These are phyloP conservation scores for Leishmania mexicana DNA, from an alignment of 208 protist species.

Conservation along the genomic window DNA sequence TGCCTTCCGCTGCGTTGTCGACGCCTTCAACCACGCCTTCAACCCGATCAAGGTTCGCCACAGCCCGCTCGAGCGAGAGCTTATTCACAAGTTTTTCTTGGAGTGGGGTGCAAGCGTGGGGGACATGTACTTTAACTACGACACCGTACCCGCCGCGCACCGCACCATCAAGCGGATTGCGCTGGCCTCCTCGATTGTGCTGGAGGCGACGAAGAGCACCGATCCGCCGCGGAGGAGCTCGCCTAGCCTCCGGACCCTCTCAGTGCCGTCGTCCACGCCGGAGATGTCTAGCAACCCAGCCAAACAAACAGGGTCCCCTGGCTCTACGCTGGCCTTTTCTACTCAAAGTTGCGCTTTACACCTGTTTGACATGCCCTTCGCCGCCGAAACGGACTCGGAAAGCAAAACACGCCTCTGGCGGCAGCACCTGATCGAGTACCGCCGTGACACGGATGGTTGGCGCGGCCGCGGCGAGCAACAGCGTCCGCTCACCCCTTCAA, in stretches of 20 bases:
- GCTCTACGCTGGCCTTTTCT: neutral
- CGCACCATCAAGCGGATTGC: constrained; percentile 72
- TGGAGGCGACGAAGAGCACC: constrained; percentile 29
- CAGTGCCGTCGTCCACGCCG: constrained; percentile 22
- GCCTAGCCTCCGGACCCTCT: neutral
- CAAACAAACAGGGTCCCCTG: neutral
- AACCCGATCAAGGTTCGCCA: constrained; percentile 74
- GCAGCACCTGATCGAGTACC: constrained; percentile 20
- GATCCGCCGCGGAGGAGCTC: constrained; percentile 8
- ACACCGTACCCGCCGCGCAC: constrained; percentile 42
- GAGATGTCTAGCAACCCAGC: constrained; percentile 23
- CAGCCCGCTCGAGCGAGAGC: constrained; percentile 69
- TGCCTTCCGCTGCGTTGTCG: constrained; percentile 64
- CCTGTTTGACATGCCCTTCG: neutral
- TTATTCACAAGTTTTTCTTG: constrained; percentile 74
- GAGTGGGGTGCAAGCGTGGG: constrained; percentile 62
- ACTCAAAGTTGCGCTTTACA: neutral
- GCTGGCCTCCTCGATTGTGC: constrained; percentile 56
- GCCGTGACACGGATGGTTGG: constrained; percentile 7
- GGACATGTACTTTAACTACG: constrained; percentile 81
- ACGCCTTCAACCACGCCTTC: constrained; percentile 78
- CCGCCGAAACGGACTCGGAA: constrained; percentile 8
- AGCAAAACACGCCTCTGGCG: constrained; percentile 29
- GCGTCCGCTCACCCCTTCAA: neutral
- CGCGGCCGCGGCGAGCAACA: neutral